Base-by-base conservation (phyloP, 208 protist species). In the Leishmania amazonensis region DNA sequence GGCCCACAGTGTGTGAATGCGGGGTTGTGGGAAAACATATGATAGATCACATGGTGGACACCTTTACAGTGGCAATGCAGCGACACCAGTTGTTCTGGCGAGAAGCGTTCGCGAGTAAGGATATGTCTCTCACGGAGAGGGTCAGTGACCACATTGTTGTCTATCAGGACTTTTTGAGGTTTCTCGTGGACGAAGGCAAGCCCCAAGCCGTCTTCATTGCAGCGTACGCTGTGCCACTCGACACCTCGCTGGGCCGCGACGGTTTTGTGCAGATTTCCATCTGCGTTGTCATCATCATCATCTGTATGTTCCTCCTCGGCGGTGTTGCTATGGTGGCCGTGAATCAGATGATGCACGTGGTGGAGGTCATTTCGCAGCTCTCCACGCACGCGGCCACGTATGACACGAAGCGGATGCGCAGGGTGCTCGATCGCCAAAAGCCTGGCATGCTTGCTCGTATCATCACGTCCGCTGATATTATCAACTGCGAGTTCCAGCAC, bases 311-410 rank as follows among this genome's bases (percentile, higher is more conserved):
- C 71, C 77, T 90, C 40, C 83, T 94, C 38, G 90, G 90, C 60
- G 81, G 78, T 31, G 82, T 90, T 17, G 88, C 84, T 1, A 58
- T 91, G 40, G 71, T 85, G 28, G 73, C 88, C 1, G 83, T 90
- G 42, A 88, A 76, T 62, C 85, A 91, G 71, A 78, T 94, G 83
- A 83, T 89, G 80, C 83, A 70, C 28, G 86, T 88, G 28, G 80
- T 94, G 31, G 82, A 89, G 75, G 76, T 91, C 4, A 88, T 94
- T 47, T 94, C 90, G 17, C 64, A 84, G 65, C 83, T 94, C 38
- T 87, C 90, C 54, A 87, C 84, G 53, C 84, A 94, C 83, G 85
- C 88, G 1, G 81, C 88, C 7, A 89, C 83, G 15, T 94, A 94
- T 85, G 86, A 94, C 80, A 88, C 85, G 17, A 84, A 90, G 35